phyloP scores from a whole-genome alignment of 208 protist genomes.

The Balamuthia mandrillaris region DNA sequence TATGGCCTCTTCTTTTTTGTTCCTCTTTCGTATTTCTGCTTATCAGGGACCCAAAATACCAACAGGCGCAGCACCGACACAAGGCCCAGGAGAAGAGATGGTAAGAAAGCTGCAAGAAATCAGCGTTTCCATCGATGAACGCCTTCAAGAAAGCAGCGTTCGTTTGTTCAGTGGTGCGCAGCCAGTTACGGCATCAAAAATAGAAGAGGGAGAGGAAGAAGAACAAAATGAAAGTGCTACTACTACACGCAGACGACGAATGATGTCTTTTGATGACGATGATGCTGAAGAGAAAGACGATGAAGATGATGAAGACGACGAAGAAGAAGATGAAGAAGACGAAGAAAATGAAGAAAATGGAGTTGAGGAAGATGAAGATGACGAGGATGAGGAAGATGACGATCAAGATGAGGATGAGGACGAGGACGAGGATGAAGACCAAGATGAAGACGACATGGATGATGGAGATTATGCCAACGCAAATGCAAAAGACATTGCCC shows the following conservation, averaged over 20 bases:
- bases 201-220: too few relatives aligned
- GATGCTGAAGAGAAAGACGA: constrained; percentile 55
- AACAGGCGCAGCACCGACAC: constrained; percentile 68
- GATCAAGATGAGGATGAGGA: constrained; percentile 42
- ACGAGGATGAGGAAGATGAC: constrained; percentile 59
- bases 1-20: neutral
- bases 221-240: neutral
- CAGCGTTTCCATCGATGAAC: constrained; percentile 54
- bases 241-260: too few relatives aligned
- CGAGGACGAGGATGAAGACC: constrained; percentile 51
- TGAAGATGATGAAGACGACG: constrained; percentile 55
- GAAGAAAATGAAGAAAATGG: constrained; percentile 25
- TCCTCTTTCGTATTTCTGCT: neutral
- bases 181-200: too few relatives aligned
- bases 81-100: constrained; percentile 60
- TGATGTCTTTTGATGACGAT: constrained; percentile 34
- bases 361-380: constrained; percentile 32
- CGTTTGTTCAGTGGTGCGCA: constrained; percentile 11
- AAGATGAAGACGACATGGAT: constrained; percentile 38
- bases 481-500: too few relatives aligned
- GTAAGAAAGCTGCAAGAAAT: constrained; percentile 56
- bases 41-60: neutral
- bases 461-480: constrained; percentile 66
- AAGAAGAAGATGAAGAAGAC: constrained; percentile 38
- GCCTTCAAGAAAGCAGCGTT: constrained; percentile 41